Conservation (phyloP, 2,329 filamentous ascomycete genomes). For the Furcasterigmium furcatum region DNA sequence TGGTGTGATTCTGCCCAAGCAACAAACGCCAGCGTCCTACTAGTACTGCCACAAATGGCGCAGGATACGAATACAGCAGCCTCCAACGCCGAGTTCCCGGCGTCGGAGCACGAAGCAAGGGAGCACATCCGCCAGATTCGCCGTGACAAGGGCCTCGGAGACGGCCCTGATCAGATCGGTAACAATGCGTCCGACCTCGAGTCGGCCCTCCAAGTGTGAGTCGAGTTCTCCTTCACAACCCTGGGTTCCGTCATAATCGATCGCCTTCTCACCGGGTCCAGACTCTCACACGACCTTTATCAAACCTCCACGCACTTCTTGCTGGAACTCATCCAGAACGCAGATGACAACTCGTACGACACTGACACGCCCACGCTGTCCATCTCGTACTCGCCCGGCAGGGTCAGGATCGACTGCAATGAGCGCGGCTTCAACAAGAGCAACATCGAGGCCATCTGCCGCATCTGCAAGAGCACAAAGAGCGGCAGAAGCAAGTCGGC, state of each 20-base stretch:
- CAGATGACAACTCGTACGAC: conserved; percentile 33
- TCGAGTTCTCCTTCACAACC: not conserved
- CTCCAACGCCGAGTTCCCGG: conserved; percentile 4
- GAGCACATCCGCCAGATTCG: conserved; percentile 8
- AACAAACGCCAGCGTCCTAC: no score
- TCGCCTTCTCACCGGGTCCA: not conserved
- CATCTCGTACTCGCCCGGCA: conserved; percentile 16
- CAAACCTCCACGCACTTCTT: conserved; percentile 29
- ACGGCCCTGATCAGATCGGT: conserved; percentile 2
- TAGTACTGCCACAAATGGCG: no score
- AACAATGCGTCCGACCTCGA: conserved; percentile 7
- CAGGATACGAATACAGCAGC: no score
- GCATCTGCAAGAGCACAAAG: conserved; percentile 27
- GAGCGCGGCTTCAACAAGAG: conserved; percentile 22
- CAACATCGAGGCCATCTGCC: conserved; percentile 29
- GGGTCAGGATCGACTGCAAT: conserved; percentile 28
- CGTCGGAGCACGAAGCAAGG: conserved; percentile 5
- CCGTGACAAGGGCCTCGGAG: conserved; percentile 8
- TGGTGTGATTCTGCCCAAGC: no score
- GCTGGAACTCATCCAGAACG: conserved; percentile 37
- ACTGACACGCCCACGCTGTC: conserved; percentile 7
- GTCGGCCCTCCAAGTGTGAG: conserved; percentile 5
- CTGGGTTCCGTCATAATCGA: not conserved
- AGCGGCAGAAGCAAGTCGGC: conserved; percentile 12
- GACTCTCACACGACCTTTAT: conserved; percentile 26